Evolutionary conservation across 1,284 basidiomycete species (phyloP), one percentile per base, ranked within the genome.

Genomic region (Fistulina hepatica): DNA sequence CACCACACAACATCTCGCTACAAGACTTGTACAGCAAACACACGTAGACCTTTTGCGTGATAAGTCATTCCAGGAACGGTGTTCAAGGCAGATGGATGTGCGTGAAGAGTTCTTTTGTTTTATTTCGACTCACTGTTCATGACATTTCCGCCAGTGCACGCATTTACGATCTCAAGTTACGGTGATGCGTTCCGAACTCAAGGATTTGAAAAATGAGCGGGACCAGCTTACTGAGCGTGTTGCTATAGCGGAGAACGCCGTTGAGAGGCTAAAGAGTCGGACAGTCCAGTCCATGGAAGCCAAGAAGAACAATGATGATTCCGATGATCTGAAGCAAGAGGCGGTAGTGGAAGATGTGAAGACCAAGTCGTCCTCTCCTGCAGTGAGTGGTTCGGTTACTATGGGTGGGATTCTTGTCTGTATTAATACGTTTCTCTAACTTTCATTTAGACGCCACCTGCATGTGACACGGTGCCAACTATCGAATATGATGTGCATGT

Each of bases 211-310:
- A 46, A 55, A 61, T 13, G 66, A 78, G 44, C 73, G 67, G 34
- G 71, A 79, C 36, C 56, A 56, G 39, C 71, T 71, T 41, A 66
- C 71, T 38, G 64, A 69, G 24, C 71, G 77, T 30, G 71, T 91
- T 19, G 52, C 71, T 5, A 60, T 63, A 5, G 72, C 77, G 0
- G 79, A 90, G 59, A 81, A 70, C 46, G 73, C 76, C n/a, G 54
- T 78, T 33, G 88, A 91, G 51, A 71, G 84, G 26, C 53, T 79
- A 36, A 70, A 69, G 49, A 89, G 84, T 54, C 67, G 65, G 41
- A 70, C 75, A 2, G 69, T 81, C 5, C 57, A 59, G 33, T 59
- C 64, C 8, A 54, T 67, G 39, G 64, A 69, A 43, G 52, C 58
- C 21, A 58, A 55, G 39, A 39, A 48, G 32, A 33, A 40, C 11